Conservation (phyloP, 179 eudicot species). For the Beta corolliflora region DNA sequence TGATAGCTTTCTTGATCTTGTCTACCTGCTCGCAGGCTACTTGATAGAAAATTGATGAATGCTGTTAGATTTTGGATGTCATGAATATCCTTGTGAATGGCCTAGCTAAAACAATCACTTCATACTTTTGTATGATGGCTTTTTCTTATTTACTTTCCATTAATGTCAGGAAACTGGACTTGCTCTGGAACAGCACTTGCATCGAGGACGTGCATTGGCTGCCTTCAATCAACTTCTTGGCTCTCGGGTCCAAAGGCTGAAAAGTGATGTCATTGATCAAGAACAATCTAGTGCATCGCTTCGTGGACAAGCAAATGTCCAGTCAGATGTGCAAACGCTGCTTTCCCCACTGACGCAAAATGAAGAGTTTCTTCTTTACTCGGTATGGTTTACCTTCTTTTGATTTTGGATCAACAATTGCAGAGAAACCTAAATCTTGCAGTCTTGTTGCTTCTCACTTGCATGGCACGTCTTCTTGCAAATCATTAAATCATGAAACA, state of each 20-base stretch:
- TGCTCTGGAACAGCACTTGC: slow-evolving; percentile 90
- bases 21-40: background rate
- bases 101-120: slow-evolving; percentile 6
- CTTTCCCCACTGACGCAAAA: slow-evolving; percentile 68
- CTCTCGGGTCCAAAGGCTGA: slow-evolving; percentile 70
- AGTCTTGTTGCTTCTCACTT: slow-evolving; percentile 2
- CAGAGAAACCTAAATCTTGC: background rate
- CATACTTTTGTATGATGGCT: slow-evolving; percentile 3
- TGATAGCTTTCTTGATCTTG: background rate
- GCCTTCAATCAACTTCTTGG: slow-evolving; percentile 80
- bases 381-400: slow-evolving; percentile 49
- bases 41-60: background rate
- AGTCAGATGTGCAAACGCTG: slow-evolving; percentile 74
- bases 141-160: slow-evolving; percentile 19
- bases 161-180: slow-evolving; percentile 68
- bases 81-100: background rate
- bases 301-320: slow-evolving; percentile 66
- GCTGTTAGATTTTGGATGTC: slow-evolving; percentile 5
- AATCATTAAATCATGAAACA: background rate
- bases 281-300: slow-evolving; percentile 50
- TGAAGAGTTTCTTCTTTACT: slow-evolving; percentile 86
- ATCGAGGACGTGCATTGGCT: slow-evolving; percentile 92
- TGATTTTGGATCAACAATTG: slow-evolving; percentile 7
- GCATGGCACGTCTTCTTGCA: slow-evolving; percentile 5
- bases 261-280: slow-evolving; percentile 45